These are phyloP conservation scores for Tolypocladium endophyticum DNA, from an alignment of 2,329 filamentous ascomycete genomes.

Conservation along the genomic window DNA sequence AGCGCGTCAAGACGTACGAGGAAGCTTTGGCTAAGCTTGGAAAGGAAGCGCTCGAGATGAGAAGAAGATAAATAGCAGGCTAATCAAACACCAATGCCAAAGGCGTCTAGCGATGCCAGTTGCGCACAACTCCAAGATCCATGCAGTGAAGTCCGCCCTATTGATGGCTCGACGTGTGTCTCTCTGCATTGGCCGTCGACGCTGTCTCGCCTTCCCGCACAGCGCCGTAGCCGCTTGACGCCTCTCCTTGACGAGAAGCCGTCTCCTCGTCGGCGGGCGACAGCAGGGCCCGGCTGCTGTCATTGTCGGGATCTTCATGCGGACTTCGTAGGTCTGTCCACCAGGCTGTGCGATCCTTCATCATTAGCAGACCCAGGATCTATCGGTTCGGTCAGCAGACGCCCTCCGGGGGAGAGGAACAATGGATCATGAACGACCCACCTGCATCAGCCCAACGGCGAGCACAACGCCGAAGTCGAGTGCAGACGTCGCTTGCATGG, in stretches of 20 bases:
- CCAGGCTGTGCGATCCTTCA: constrained; percentile 17
- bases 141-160: neutral
- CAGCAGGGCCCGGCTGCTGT: constrained; percentile 14
- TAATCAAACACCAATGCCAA: neutral
- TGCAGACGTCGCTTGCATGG: constrained; percentile 41
- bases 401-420: neutral
- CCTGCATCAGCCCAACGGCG: constrained; percentile 45
- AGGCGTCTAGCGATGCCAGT: neutral
- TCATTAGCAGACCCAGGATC: constrained; percentile 20
- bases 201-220: neutral
- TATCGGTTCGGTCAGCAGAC: constrained; percentile 3
- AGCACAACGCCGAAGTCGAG: constrained; percentile 44
- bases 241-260: constrained; percentile 4
- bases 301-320: constrained; percentile 4
- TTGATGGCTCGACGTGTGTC: neutral
- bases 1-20: constrained; percentile 37
- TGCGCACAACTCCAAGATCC: neutral
- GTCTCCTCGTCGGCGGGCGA: constrained; percentile 18
- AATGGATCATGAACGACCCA: constrained; percentile 14
- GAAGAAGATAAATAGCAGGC: constrained; percentile 10
- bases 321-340: constrained; percentile 15
- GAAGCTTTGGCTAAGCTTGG: constrained; percentile 51
- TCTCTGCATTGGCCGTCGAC: neutral
- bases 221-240: constrained; percentile 1
- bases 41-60: constrained; percentile 39